Evolutionary conservation across 2,329 filamentous ascomycete species (phyloP).

Genomic region (Colletotrichum sp.): DNA sequence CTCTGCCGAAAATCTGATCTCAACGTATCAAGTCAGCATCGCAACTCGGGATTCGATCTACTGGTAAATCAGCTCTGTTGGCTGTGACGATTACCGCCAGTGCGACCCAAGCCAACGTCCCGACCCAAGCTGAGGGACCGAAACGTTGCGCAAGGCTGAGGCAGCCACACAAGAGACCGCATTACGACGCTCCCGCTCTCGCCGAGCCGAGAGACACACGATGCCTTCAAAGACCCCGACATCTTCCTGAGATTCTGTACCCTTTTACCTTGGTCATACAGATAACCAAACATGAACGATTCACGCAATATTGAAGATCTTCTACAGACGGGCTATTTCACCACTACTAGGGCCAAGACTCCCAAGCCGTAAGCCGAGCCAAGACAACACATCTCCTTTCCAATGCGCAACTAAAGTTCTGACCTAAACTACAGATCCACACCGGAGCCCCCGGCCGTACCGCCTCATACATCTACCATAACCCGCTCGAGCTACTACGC

Average conservation of each 20-base stretch:
- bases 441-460: constrained; percentile 11
- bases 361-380: constrained; percentile 35
- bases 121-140: not conserved
- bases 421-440: constrained; percentile 2
- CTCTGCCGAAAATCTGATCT: not conserved
- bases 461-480: constrained; percentile 6
- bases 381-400: not conserved
- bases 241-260: not conserved
- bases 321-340: constrained; percentile 56
- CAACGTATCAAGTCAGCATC: not conserved
- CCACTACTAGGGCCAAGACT: constrained; percentile 48
- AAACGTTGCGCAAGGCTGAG: constrained; percentile 4
- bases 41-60: not conserved
- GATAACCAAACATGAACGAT: constrained; percentile 43
- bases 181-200: not conserved
- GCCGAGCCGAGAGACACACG: not conserved
- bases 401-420: not conserved
- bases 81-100: not conserved
- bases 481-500: not conserved
- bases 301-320: constrained; percentile 49
- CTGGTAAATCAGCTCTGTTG: not conserved
- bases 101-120: not conserved
- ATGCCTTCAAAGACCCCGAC: constrained; percentile 9
- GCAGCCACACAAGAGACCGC: not conserved
- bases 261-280: not conserved